Evolutionary conservation across 2,329 filamentous ascomycete species (phyloP), one percentile per base, ranked within the genome.

Genomic region (Aspergillus quadricinctus): DNA sequence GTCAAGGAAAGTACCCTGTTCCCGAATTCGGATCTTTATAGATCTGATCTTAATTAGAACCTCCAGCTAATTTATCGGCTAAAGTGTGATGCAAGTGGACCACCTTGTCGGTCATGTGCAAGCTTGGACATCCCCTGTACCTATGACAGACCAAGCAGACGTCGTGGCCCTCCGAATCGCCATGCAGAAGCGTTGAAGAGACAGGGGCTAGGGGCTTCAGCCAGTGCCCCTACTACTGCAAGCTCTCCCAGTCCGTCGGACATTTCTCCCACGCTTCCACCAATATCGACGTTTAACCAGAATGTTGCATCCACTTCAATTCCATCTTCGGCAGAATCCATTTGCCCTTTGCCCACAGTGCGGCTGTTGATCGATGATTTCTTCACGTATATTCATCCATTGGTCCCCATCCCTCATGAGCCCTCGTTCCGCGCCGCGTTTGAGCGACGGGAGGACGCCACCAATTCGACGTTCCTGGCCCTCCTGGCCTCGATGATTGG

Each of bases 181-280:
- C 84, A 87, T 74, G 85, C 85, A 19, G 85, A 88, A 74, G 83
- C 83, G 21, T 81, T 88, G 65, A 88, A 88, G 75, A 83, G 80
- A 65, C 80, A 82, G 54, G 80, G 81, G 46, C 68, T 85, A 4
- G 81, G 78, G 29, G 49, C 62, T 6, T 61, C 64, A 4, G 58
- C 66, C 9, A 63, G 61, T 50, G 57, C 56, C 23, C 9, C n/a
- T 45, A 17, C 19, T 46, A 17, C 43, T 27, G 10, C 43, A 46
- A 23, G 4, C n/a, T 77, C 77, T 11, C 76, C 77, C 7, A 72
- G 70, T 41, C 66, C 73, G 23, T 74, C 79, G 11, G 75, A 74
- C 23, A 71, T 72, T 23, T 73, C 76, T 4, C 73, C 75, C 17
- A 75, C 77, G 40, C 61, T 64, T 43, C 76, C 79, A 28, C 60